Base-by-base conservation (phyloP, 768 basidiomycete genomes). In the Leccinellum rugosiceps region DNA sequence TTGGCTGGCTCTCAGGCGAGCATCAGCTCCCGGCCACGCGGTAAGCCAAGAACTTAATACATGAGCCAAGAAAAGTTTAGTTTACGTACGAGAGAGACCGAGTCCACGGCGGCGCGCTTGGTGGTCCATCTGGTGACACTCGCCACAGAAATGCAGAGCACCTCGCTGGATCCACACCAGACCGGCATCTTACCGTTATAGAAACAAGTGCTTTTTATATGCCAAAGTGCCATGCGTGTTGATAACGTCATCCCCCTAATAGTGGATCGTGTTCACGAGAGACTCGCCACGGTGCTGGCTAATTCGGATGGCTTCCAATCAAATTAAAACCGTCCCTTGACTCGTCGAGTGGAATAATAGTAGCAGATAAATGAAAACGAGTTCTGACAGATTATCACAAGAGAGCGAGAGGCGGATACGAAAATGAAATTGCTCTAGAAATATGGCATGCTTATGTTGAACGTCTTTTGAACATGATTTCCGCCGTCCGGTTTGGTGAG, bases 401-500 rank as follows among this genome's bases (percentile, higher is more conserved):
- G 34, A 34, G 46, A 48, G 34, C 5, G 52, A 48, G 52, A 45
- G 32, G 52, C 46, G 41, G 62, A 56, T 57, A 59, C 53, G 55
- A 56, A 50, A 58, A 25, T 25, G n/a, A n/a, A n/a, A n/a, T 56
- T 55, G 44, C 52, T 52, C 54, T 52, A 50, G 34, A 30, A 58
- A 56, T 35, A 50, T 53, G 23, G 35, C 32, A 23, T 62, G 52
- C 55, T 58, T 38, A 65, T 50, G 47, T 44, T 34, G 59, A 53
- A 21, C 63, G 70, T 58, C 71, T 71, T 58, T 68, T 71, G 59
- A 78, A 75, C 72, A 76, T 64, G 57, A 78, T 68, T 45, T 72
- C 65, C 34, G 74, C 74, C 23, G 58, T 61, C 43, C 58, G 67
- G 58, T 77, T 71, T 10, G 79, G 79, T 23, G 63, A 61, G 51